A percentile compares a stretch with the other conserved stretches of the same genome.
These are phyloP conservation scores for Rhizoctonia solani DNA, from an alignment of 1,284 basidiomycete species.

Conservation along the genomic window DNA sequence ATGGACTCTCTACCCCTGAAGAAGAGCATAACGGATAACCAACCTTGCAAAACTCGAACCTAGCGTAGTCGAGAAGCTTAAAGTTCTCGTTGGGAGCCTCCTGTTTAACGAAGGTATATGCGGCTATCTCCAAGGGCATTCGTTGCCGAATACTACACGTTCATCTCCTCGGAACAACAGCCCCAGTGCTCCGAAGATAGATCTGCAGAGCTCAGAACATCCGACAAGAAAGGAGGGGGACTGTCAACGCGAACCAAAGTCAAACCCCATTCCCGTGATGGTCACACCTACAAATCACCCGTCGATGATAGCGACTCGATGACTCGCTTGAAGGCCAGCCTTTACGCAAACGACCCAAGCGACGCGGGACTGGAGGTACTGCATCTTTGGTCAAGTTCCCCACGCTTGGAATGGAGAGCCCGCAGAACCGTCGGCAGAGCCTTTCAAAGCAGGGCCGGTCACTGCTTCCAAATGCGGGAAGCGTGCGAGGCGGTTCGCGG, in stretches of 20 bases:
- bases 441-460: background rate
- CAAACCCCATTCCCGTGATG: slow-evolving; percentile 28
- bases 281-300: slow-evolving; percentile 5
- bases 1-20: slow-evolving; percentile 33
- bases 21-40: slow-evolving; percentile 35
- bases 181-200: background rate
- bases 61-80: slow-evolving; percentile 22
- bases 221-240: background rate
- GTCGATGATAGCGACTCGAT: slow-evolving; percentile 12
- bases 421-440: slow-evolving; percentile 1
- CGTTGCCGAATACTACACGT: background rate
- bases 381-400: slow-evolving; percentile 24
- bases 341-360: slow-evolving; percentile 8
- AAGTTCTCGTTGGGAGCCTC: slow-evolving; percentile 32
- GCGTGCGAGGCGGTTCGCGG: slow-evolving; percentile 6
- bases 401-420: slow-evolving; percentile 23
- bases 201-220: background rate
- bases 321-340: slow-evolving; percentile 12
- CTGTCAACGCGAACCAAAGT: background rate
- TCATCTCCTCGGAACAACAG: background rate
- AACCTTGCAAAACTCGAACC: slow-evolving; percentile 32
- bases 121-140: slow-evolving; percentile 31
- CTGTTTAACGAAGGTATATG: slow-evolving; percentile 37
- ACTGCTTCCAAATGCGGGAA: slow-evolving; percentile 9
- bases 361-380: background rate